Percentiles rank a stretch among this genome's conserved stretches.
These are phyloP conservation scores for Penicillium sp. DNA, from an alignment of 2,329 filamentous ascomycete genomes.

Conservation along the genomic window DNA sequence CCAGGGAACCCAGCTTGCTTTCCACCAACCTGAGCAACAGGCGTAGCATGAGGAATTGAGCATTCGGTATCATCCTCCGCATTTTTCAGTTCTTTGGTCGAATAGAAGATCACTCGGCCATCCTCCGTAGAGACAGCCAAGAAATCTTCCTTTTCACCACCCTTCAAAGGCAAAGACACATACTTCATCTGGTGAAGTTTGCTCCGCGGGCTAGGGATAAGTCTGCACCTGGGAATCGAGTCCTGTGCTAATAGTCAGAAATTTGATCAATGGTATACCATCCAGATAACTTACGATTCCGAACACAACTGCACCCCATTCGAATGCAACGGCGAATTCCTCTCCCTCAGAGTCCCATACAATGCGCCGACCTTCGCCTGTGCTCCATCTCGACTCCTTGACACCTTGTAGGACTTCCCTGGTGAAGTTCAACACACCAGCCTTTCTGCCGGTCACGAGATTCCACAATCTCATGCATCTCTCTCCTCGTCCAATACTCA, in stretches of 20 bases:
- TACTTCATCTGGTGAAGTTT: constrained; percentile 85
- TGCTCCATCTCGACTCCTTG: constrained; percentile 72
- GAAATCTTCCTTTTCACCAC: constrained; percentile 48
- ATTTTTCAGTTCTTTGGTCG: constrained; percentile 52
- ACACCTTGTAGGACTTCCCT: constrained; percentile 68
- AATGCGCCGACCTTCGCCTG: constrained; percentile 79
- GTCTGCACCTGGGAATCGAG: constrained; percentile 72
- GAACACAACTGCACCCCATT: constrained; percentile 79
- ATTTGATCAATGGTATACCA: not conserved
- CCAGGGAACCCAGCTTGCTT: constrained; percentile 62
- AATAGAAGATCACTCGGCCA: constrained; percentile 80
- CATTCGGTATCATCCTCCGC: constrained; percentile 47
- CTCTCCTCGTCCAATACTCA: constrained; percentile 87
- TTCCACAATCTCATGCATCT: constrained; percentile 94
- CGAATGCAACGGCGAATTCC: constrained; percentile 86
- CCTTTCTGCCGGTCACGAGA: constrained; percentile 91
- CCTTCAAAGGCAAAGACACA: constrained; percentile 49
- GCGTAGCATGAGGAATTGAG: constrained; percentile 56
- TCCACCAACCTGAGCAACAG: constrained; percentile 77
- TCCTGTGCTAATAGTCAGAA: constrained; percentile 47
- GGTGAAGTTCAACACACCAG: constrained; percentile 83
- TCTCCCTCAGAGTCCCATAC: constrained; percentile 74
- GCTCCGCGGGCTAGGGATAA: constrained; percentile 64
- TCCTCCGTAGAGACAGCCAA: constrained; percentile 86
- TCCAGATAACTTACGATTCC: constrained; percentile 57